Conservation (phyloP, 2,329 filamentous ascomycete genomes). For the Paraconiothyrium brasiliense region DNA sequence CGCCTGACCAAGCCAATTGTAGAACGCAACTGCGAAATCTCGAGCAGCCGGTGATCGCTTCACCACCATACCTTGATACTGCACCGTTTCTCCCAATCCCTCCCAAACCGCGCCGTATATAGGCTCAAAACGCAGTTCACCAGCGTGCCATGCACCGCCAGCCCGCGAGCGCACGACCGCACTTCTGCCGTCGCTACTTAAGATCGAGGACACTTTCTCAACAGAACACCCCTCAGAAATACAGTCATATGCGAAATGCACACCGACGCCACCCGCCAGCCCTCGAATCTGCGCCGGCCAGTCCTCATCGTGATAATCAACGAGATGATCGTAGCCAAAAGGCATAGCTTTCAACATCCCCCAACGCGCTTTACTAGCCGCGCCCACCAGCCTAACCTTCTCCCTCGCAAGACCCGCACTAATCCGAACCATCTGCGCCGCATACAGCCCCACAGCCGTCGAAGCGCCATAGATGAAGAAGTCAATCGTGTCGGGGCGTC, state of each 20-base stretch:
- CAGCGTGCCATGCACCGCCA: constrained; percentile 40
- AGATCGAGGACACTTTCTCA: constrained; percentile 33
- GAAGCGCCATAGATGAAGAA: constrained; percentile 47
- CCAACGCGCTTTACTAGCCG: constrained; percentile 36
- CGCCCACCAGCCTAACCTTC: constrained; percentile 35
- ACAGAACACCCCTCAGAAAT: constrained; percentile 55
- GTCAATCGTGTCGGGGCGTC: constrained; percentile 14
- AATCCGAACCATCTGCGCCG: constrained; percentile 42
- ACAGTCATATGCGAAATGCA: constrained; percentile 52
- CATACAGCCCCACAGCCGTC: constrained; percentile 47
- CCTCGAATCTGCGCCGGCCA: constrained; percentile 47
- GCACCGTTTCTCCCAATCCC: constrained; percentile 52
- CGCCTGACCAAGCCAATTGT: constrained; percentile 42
- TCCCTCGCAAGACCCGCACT: constrained; percentile 26
- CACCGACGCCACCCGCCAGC: constrained; percentile 33
- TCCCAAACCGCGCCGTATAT: constrained; percentile 57
- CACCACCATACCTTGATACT: constrained; percentile 48
- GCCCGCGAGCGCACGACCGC: constrained; percentile 43
- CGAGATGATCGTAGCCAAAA: constrained; percentile 51
- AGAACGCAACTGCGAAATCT: constrained; percentile 48
- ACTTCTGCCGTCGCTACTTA: constrained; percentile 36
- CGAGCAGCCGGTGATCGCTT: constrained; percentile 26
- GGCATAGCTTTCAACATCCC: constrained; percentile 41
- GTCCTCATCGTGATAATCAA: constrained; percentile 49
- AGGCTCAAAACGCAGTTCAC: constrained; percentile 42